These are phyloP conservation scores for Spirogloea muscicola DNA, from an alignment of 139 green algal species.

Conservation along the genomic window DNA sequence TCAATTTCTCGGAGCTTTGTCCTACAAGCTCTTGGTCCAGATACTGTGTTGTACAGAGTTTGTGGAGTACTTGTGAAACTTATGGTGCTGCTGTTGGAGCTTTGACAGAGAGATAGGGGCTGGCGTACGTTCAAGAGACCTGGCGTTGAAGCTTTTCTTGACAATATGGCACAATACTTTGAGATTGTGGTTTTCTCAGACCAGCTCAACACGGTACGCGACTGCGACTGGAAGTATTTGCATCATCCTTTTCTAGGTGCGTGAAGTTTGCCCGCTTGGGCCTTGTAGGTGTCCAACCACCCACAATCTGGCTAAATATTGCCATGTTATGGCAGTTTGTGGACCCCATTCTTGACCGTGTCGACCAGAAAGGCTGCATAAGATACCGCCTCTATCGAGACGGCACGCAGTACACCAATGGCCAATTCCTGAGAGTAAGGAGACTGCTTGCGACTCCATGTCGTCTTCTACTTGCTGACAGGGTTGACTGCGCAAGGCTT, in stretches of 20 bases:
- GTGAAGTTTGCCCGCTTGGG: no score
- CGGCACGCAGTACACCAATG: conserved; percentile 82
- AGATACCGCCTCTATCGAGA: conserved; percentile 79
- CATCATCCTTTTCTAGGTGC: background rate
- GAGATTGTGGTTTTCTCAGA: conserved; percentile 94
- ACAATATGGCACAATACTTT: conserved; percentile 81
- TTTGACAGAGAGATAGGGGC: conserved; percentile 52
- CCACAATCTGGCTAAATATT: background rate
- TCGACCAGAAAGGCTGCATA: conserved; percentile 76
- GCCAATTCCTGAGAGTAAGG: conserved; percentile 54
- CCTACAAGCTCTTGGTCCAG: background rate
- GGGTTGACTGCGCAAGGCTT: background rate
- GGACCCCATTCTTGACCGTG: conserved; percentile 65
- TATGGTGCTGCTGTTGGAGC: no score
- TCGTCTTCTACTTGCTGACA: background rate
- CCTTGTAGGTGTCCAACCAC: no score
- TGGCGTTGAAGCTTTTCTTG: conserved; percentile 84
- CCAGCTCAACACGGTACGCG: conserved; percentile 35
- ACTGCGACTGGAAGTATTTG: background rate
- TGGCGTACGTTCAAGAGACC: conserved; percentile 89
- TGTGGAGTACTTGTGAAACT: no score
- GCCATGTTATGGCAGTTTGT: no score
- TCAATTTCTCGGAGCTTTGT: background rate
- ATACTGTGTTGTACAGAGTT: background rate
- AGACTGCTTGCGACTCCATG: background rate